These are phyloP conservation scores for Aspergillus brunneoviolaceus DNA, from an alignment of 2,329 filamentous ascomycete species.

Conservation along the genomic window DNA sequence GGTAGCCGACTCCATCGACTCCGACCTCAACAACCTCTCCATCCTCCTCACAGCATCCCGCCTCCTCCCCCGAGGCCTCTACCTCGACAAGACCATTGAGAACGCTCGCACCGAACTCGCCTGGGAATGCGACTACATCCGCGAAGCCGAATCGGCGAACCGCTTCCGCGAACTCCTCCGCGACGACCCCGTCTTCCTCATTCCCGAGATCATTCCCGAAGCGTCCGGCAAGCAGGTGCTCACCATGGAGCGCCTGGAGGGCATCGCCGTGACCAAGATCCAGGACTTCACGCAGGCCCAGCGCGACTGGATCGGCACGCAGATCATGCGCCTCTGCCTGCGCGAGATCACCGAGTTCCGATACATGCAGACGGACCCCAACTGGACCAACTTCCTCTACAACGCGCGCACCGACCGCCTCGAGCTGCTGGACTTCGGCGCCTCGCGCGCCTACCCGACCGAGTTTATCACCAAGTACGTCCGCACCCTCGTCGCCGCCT, in stretches of 20 bases:
- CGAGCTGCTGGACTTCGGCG: slow-evolving; percentile 93
- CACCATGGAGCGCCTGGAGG: slow-evolving; percentile 89
- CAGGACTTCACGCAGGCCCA: slow-evolving; percentile 74
- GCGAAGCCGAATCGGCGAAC: slow-evolving; percentile 77
- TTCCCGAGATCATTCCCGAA: slow-evolving; percentile 74
- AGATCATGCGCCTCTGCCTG: slow-evolving; percentile 86
- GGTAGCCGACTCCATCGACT: slow-evolving; percentile 93
- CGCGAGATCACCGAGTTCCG: slow-evolving; percentile 91
- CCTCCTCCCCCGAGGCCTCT: slow-evolving; percentile 85
- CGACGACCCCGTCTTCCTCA: slow-evolving; percentile 74
- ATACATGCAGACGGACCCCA: slow-evolving; percentile 99
- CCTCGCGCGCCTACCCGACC: slow-evolving; percentile 78
- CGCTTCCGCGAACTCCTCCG: slow-evolving; percentile 75
- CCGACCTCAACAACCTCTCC: slow-evolving; percentile 89
- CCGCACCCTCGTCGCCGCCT: slow-evolving; percentile 74
- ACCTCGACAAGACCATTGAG: slow-evolving; percentile 94
- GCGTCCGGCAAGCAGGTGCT: slow-evolving; percentile 83
- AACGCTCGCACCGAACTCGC: slow-evolving; percentile 88
- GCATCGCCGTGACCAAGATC: slow-evolving; percentile 80
- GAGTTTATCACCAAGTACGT: slow-evolving; percentile 80
- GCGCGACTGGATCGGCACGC: slow-evolving; percentile 92
- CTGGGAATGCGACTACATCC: slow-evolving; percentile 95
- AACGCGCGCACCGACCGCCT: slow-evolving; percentile 70
- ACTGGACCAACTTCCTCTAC: slow-evolving; percentile 99
- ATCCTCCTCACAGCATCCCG: slow-evolving; percentile 87